phyloP scores from a whole-genome alignment of 192 early-diverging fungal species.

The Endogone sp. region DNA sequence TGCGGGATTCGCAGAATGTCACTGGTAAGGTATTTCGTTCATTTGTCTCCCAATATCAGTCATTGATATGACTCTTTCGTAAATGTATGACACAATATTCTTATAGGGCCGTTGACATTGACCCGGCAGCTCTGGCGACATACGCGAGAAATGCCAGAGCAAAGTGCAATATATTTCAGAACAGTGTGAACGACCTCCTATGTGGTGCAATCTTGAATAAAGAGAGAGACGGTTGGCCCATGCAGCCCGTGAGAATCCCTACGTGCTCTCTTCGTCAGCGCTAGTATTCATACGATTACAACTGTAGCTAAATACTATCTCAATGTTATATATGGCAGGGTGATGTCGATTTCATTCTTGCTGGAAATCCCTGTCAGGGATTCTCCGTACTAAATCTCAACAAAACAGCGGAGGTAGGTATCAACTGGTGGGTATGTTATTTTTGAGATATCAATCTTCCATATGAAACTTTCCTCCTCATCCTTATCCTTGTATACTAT shows the following conservation, averaged over 20 bases:
- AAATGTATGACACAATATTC: neutral
- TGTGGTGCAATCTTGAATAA: slow-evolving; percentile 5
- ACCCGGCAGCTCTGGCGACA: slow-evolving; percentile 15
- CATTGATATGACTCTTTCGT: neutral
- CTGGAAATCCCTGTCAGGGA: slow-evolving; percentile 32
- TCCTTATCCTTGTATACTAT: neutral
- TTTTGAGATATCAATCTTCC: too few relatives aligned
- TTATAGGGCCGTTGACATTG: slow-evolving; percentile 24
- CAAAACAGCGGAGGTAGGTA: neutral
- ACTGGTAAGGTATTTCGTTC: slow-evolving; percentile 12
- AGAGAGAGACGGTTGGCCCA: neutral
- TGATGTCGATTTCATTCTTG: slow-evolving; percentile 25
- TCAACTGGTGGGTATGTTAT: too few relatives aligned
- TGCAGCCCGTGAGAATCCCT: neutral
- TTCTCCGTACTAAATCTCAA: slow-evolving; percentile 15
- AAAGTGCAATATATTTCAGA: slow-evolving; percentile 4
- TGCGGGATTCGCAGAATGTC: slow-evolving; percentile 15
- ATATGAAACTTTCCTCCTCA: too few relatives aligned
- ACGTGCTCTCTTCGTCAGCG: too few relatives aligned
- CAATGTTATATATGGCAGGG: too few relatives aligned
- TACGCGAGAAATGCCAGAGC: slow-evolving; percentile 9
- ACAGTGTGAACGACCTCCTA: slow-evolving; percentile 24
- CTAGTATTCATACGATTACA: too few relatives aligned
- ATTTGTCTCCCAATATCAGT: neutral
- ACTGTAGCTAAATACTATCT: too few relatives aligned